These are phyloP conservation scores for Tetraselmis striata DNA, from an alignment of 139 green algal species.

Conservation along the genomic window DNA sequence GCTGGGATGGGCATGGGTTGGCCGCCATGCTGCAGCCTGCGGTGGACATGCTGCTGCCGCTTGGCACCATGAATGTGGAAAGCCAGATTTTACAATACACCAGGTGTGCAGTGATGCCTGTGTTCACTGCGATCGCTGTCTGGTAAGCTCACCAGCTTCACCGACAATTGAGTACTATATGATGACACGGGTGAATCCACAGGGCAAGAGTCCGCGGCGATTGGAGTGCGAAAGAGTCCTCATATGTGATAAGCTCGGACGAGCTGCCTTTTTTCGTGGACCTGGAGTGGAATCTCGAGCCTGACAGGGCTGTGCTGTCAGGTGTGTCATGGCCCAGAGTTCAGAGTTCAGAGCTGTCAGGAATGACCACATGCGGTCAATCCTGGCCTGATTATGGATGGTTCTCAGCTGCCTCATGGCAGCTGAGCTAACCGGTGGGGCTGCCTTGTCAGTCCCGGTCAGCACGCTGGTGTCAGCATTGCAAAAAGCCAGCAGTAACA, in stretches of 20 bases:
- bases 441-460: no score
- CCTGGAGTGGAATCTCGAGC: conserved; percentile 32
- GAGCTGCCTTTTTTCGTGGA: conserved; percentile 37
- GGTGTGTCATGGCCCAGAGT: no score
- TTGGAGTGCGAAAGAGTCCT: conserved; percentile 15
- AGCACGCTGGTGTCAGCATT: no score
- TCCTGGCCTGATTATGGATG: no score
- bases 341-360: no score
- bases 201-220: not conserved
- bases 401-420: no score
- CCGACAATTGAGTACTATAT: conserved; percentile 19
- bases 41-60: conserved; percentile 12
- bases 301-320: not conserved
- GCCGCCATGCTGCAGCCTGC: conserved; percentile 1
- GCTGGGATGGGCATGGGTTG: not conserved
- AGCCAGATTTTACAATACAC: conserved; percentile 13
- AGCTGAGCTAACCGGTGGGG: no score
- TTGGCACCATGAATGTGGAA: conserved; percentile 4
- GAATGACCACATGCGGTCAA: no score
- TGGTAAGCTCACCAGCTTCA: not conserved
- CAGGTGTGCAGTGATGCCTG: not conserved
- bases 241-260: conserved; percentile 16
- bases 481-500: no score
- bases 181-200: conserved; percentile 6
- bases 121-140: not conserved